A percentile compares a stretch with the other conserved stretches of the same genome.
phyloP scores from a whole-genome alignment of 2,329 filamentous ascomycete species.

The Penicillium rolfsii region DNA sequence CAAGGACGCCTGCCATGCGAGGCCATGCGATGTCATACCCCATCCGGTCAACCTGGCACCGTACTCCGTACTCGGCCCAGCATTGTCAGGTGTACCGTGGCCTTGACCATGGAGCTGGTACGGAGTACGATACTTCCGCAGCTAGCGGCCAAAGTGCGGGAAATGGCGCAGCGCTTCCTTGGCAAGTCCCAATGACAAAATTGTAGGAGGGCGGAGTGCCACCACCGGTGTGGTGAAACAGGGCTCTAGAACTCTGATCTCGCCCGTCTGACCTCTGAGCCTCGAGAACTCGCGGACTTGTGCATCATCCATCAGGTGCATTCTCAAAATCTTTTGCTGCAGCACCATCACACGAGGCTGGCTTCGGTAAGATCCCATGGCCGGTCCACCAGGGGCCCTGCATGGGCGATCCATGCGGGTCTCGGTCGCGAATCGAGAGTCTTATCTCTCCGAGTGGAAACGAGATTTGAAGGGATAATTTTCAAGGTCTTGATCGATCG shows the following conservation, averaged over 20 bases:
- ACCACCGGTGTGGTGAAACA: not conserved
- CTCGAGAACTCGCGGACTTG: not conserved
- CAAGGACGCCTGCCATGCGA: no score
- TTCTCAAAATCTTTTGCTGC: not conserved
- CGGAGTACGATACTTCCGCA: not conserved
- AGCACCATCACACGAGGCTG: not conserved
- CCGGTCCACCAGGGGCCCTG: not conserved
- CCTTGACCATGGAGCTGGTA: not conserved
- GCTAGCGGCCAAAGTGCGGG: not conserved
- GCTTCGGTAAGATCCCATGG: not conserved
- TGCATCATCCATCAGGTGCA: not conserved
- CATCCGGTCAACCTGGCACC: not conserved
- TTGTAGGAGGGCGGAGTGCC: not conserved
- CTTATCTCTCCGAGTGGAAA: not conserved
- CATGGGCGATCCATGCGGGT: not conserved
- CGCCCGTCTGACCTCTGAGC: not conserved
- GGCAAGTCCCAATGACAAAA: not conserved
- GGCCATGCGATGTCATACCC: not conserved
- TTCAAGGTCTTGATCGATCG: not conserved
- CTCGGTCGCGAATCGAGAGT: not conserved
- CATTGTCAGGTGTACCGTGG: not conserved
- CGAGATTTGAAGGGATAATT: not conserved
- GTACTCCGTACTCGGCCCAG: not conserved
- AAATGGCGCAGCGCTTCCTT: not conserved
- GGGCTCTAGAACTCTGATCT: not conserved